A percentile compares a stretch with the other conserved stretches of the same genome.
Conservation (phyloP, 1,284 basidiomycete genomes). For the Porodaedalea pini region DNA sequence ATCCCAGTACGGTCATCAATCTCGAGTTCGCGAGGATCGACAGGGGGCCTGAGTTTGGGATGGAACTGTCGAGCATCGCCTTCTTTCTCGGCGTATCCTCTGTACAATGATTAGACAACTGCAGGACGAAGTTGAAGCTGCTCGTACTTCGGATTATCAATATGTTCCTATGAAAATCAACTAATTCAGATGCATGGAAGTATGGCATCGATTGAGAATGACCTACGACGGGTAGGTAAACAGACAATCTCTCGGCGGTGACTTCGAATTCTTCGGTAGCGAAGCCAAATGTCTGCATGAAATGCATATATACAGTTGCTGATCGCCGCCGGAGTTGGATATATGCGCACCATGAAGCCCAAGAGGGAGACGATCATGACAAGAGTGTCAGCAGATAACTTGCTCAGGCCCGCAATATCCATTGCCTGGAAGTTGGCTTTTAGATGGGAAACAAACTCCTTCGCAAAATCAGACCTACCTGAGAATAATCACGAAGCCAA, state of each 20-base stretch:
- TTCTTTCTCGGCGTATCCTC: conserved; percentile 72
- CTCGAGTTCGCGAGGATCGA: conserved; percentile 69
- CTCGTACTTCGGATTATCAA: conserved; percentile 65
- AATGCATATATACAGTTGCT: background rate
- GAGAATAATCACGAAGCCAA: conserved; percentile 62
- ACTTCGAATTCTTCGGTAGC: conserved; percentile 77
- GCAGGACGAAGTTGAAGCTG: background rate
- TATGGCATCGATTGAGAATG: conserved; percentile 28
- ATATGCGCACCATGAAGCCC: conserved; percentile 58
- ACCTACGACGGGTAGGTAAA: conserved; percentile 69
- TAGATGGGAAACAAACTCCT: background rate
- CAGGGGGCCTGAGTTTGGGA: conserved; percentile 71
- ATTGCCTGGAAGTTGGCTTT: conserved; percentile 52
- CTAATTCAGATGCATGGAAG: background rate
- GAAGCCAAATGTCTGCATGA: conserved; percentile 59
- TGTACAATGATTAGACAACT: conserved; percentile 25
- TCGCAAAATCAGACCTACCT: conserved; percentile 32
- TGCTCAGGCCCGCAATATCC: conserved; percentile 70
- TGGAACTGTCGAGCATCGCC: conserved; percentile 65
- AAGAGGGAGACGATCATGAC: conserved; percentile 71
- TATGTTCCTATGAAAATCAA: conserved; percentile 57
- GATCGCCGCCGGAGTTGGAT: background rate
- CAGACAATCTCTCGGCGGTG: conserved; percentile 77
- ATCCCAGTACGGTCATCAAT: conserved; percentile 80
- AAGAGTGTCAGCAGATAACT: conserved; percentile 63